These are phyloP conservation scores for Deinandra increscens DNA, from an alignment of 129 eudicot genomes.

Conservation along the genomic window DNA sequence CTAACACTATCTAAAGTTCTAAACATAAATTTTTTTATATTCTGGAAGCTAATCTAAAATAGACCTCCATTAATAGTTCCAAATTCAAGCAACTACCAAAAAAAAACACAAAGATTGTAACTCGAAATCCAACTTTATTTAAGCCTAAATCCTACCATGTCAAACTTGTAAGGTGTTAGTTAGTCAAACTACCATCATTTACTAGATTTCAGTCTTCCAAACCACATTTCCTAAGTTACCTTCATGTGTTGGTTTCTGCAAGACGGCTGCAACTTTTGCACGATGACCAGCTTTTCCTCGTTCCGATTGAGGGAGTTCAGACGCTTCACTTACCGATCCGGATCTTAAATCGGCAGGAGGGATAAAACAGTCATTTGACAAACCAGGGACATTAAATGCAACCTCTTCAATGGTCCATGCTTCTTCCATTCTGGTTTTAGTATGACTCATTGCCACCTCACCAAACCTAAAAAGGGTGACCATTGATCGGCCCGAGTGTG, in stretches of 20 bases:
- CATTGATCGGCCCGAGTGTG: constrained; percentile 80
- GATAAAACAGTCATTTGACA: constrained; percentile 80
- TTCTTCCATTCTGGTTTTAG: constrained; percentile 87
- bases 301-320: constrained; percentile 51
- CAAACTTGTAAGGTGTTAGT: constrained; percentile 50
- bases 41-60: constrained; percentile 45
- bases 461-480: constrained; percentile 86
- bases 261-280: constrained; percentile 77
- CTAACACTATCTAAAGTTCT: constrained; percentile 12
- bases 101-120: constrained; percentile 36
- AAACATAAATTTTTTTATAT: constrained; percentile 2
- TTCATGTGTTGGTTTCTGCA: constrained; percentile 37
- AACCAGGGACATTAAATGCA: constrained; percentile 78
- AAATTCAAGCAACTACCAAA: no score
- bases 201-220: constrained; percentile 58
- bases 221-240: constrained; percentile 34
- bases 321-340: constrained; percentile 50
- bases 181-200: constrained; percentile 47
- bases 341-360: constrained; percentile 80
- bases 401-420: constrained; percentile 90
- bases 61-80: constrained; percentile 41
- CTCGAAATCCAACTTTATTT: constrained; percentile 31
- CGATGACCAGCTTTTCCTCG: constrained; percentile 52
- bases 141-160: constrained; percentile 40
- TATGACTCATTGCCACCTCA: constrained; percentile 82